Evolutionary conservation across 176 grass and related monocot species (phyloP), one percentile per base, ranked within the genome.

Genomic region (Aegilops speltoides): DNA sequence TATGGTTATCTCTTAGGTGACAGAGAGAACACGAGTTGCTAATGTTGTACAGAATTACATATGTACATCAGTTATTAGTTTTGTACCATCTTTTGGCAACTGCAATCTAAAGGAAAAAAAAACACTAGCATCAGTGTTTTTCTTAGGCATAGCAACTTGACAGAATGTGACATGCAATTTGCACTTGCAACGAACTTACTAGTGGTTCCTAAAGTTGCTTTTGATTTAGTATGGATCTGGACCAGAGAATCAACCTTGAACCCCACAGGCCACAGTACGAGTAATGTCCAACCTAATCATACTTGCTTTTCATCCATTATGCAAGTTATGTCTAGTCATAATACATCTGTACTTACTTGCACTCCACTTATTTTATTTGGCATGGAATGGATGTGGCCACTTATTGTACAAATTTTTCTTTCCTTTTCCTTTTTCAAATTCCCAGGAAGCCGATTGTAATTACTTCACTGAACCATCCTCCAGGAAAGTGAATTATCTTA

Each of bases 161-260:
- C 25, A 83, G 41, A 73, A 68, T 19, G 23, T 8, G 10, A 80
- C 2, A 85, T 89, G 34, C 69, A 56, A 76, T 85, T 74, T 67
- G 37, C 33, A 24, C 26, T 85, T 57, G 17, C 20, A 13, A 12
- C 33, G n/a, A 68, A 82, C 24, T 78, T 70, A 26, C 26, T 82
- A 29, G 69, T 70, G 79, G n/a, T 77, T 86, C 26, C 8, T 57
- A 69, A 67, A 48, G 41, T 64, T 89, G 59, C 68, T 66, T 89
- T 89, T 85, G 82, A 24, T 84, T 66, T 25, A 36, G 13, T 20
- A 40, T 84, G 31, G 38, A 41, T 70, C 67, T 80, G 56, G 43
- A 60, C 31, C 37, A 34, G 72, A 14, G 63, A 56, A 66, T 89
- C 61, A 73, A 79, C 41, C 2, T 73, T 73, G 67, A 79, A 79